phyloP scores from a whole-genome alignment of 2,329 filamentous ascomycete genomes.

The Rutstroemia sp. region DNA sequence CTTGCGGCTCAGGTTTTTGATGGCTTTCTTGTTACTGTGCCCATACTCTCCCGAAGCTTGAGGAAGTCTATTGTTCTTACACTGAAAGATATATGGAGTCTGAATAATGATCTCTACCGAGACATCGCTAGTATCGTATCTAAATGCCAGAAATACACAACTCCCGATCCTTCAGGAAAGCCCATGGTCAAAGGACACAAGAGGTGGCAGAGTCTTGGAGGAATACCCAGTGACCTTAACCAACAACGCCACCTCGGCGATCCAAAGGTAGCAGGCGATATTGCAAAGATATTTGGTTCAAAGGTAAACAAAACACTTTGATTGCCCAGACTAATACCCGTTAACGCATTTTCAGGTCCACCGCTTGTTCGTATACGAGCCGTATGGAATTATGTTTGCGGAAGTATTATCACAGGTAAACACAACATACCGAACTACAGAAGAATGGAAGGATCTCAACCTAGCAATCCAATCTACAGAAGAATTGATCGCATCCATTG shows the following conservation, averaged over 20 bases:
- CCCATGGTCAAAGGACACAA: conserved; percentile 30
- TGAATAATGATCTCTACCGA: conserved; percentile 75
- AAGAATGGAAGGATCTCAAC: conserved; percentile 73
- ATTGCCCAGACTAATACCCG: background rate
- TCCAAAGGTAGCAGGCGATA: conserved; percentile 51
- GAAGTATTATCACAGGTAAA: conserved; percentile 73
- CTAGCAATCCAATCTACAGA: conserved; percentile 79
- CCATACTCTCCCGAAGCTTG: conserved; percentile 54
- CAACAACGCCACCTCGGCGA: conserved; percentile 44
- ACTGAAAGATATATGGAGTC: conserved; percentile 68
- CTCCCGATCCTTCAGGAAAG: conserved; percentile 30
- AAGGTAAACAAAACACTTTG: conserved; percentile 36
- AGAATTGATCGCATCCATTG: conserved; percentile 64
- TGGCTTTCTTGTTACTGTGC: conserved; percentile 65
- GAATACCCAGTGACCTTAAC: conserved; percentile 31
- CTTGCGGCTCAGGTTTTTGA: conserved; percentile 56
- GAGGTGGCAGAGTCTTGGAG: conserved; percentile 39
- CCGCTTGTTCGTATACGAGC: conserved; percentile 80
- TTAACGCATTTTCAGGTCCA: conserved; percentile 51
- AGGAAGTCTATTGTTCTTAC: conserved; percentile 72
- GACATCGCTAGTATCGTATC: conserved; percentile 67
- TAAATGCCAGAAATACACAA: conserved; percentile 52
- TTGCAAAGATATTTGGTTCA: conserved; percentile 52
- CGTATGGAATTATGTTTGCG: conserved; percentile 87
- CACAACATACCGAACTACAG: conserved; percentile 58